phyloP scores from a whole-genome alignment of 1,284 basidiomycete genomes.

The Tremellales sp. region DNA sequence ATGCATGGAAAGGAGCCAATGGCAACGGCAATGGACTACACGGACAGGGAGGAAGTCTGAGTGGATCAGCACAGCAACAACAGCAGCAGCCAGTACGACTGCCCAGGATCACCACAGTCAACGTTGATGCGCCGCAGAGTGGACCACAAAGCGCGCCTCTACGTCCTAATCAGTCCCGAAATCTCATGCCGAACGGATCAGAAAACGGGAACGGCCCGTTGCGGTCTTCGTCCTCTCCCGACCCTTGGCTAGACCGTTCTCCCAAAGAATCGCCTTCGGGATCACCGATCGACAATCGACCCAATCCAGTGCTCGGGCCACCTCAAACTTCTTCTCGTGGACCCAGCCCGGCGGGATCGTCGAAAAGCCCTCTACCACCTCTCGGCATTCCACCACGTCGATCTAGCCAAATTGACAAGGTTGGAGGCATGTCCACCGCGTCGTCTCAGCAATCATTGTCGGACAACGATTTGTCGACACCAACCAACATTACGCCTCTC shows the following conservation, averaged over 20 bases:
- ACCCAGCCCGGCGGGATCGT: slow-evolving; percentile 5
- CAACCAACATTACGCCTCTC: slow-evolving; percentile 2
- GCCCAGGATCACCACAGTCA: slow-evolving; percentile 25
- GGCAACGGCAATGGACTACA: background rate
- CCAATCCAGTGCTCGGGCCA: slow-evolving; percentile 1
- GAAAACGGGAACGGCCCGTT: slow-evolving; percentile 18
- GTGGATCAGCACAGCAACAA: too few species aligned
- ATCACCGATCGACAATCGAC: slow-evolving; percentile 26
- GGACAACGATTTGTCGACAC: background rate
- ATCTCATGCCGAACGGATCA: slow-evolving; percentile 5
- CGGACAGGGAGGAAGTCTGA: too few species aligned
- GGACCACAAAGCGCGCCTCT: slow-evolving; percentile 4
- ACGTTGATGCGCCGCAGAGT: slow-evolving; percentile 18
- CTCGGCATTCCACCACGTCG: slow-evolving; percentile 5
- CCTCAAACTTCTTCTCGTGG: slow-evolving; percentile 2
- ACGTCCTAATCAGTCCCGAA: slow-evolving; percentile 5
- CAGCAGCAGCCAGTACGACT: slow-evolving; percentile 7
- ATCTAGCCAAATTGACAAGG: slow-evolving; percentile 2
- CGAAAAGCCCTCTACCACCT: slow-evolving; percentile 1
- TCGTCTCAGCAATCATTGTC: slow-evolving; percentile 10
- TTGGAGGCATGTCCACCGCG: slow-evolving; percentile 10
- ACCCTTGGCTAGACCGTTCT: slow-evolving; percentile 20
- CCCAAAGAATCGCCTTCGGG: slow-evolving; percentile 15
- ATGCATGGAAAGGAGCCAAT: slow-evolving; percentile 1
- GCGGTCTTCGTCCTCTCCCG: slow-evolving; percentile 37